Conservation (phyloP, 192 early-diverging fungal species). For the Pecoramyces ruminantium region DNA sequence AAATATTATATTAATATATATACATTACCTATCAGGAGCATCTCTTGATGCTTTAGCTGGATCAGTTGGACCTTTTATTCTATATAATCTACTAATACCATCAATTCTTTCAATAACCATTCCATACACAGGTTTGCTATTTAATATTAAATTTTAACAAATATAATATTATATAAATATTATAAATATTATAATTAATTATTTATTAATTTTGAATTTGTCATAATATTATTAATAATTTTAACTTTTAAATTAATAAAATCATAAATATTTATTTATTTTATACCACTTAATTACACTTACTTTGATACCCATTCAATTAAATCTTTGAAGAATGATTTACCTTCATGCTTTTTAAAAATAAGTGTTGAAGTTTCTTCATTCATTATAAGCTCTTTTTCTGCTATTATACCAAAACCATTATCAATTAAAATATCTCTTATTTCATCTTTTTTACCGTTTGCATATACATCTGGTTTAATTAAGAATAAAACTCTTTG, state of each 20-base stretch:
- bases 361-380: not conserved
- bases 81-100: constrained; percentile 25
- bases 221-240: too few relatives aligned
- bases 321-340: not conserved
- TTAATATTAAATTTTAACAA: too few relatives aligned
- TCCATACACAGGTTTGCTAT: constrained; percentile 24
- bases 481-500: not conserved
- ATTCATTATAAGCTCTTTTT: not conserved
- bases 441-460: not conserved
- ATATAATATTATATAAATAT: too few relatives aligned
- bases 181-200: too few relatives aligned
- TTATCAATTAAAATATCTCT: not conserved
- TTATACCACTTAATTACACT: not conserved
- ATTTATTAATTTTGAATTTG: too few relatives aligned
- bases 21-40: constrained; percentile 5
- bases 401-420: not conserved
- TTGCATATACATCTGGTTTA: not conserved
- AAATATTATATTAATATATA: too few relatives aligned
- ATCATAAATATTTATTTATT: too few relatives aligned
- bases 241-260: too few relatives aligned
- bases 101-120: constrained; percentile 26
- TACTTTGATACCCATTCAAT: not conserved
- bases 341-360: not conserved
- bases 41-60: constrained; percentile 10
- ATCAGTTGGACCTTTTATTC: constrained; percentile 29